Evolutionary conservation across 2,329 filamentous ascomycete species (phyloP).

Genomic region (Fusarium sp.): DNA sequence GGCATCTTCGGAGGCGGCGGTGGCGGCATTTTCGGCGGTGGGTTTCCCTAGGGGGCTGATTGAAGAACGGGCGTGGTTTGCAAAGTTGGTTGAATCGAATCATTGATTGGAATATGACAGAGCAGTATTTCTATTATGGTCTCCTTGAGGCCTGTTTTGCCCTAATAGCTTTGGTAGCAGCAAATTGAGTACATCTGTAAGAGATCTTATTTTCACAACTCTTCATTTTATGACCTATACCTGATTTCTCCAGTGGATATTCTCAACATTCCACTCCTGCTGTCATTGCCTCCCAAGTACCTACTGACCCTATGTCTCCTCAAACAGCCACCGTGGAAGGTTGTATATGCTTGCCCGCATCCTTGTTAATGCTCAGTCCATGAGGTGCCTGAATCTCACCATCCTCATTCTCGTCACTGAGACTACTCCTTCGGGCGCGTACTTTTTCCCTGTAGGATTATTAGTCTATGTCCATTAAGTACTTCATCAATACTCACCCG

Average conservation of each 20-base stretch:
- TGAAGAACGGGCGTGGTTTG: background rate
- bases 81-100: background rate
- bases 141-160: accelerated
- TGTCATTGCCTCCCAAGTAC: too few relatives aligned
- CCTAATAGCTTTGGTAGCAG: background rate
- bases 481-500: background rate
- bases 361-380: background rate
- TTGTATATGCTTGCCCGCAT: background rate
- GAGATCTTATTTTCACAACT: too few relatives aligned
- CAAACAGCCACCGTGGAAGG: background rate
- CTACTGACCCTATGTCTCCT: too few relatives aligned
- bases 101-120: too few relatives aligned
- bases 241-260: accelerated
- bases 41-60: background rate
- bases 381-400: background rate
- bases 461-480: background rate
- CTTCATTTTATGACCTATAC: too few relatives aligned
- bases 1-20: background rate
- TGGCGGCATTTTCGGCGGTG: background rate
- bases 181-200: too few relatives aligned
- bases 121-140: background rate
- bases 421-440: background rate
- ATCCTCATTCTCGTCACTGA: background rate
- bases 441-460: background rate
- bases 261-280: accelerated